A percentile compares a stretch with the other conserved stretches of the same genome.
Conservation (phyloP, 768 basidiomycete species). For the Rhizopogon vulgaris region DNA sequence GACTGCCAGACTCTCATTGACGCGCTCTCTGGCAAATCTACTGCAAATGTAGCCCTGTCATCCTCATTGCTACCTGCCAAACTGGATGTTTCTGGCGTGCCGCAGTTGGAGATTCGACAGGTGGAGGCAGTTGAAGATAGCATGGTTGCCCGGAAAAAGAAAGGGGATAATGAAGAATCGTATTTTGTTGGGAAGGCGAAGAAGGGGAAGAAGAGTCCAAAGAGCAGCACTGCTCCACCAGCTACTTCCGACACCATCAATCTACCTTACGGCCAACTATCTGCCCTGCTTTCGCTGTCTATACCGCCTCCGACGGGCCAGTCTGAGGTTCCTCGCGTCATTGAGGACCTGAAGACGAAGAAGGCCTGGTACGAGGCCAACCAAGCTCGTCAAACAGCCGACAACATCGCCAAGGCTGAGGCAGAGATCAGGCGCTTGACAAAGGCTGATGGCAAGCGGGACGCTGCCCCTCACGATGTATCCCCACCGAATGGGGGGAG, state of each 20-base stretch:
- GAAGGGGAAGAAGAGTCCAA: slow-evolving; percentile 52
- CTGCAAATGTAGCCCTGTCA: slow-evolving; percentile 37
- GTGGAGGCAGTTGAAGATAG: slow-evolving; percentile 69
- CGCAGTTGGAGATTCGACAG: slow-evolving; percentile 78
- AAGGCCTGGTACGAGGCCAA: slow-evolving; percentile 95
- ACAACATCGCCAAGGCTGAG: slow-evolving; percentile 78
- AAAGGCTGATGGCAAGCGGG: slow-evolving; percentile 27
- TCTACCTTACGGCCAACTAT: slow-evolving; percentile 78
- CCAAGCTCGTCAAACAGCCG: slow-evolving; percentile 71
- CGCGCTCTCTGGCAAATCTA: slow-evolving; percentile 65
- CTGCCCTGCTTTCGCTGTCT: slow-evolving; percentile 80
- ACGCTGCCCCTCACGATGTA: slow-evolving; percentile 14
- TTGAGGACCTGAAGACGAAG: slow-evolving; percentile 90
- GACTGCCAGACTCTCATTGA: slow-evolving; percentile 94
- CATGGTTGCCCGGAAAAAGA: slow-evolving; percentile 81
- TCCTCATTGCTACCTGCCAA: slow-evolving; percentile 35
- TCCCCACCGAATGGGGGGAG: slow-evolving; percentile 33
- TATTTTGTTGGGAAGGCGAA: slow-evolving; percentile 74
- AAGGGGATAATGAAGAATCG: slow-evolving; percentile 76
- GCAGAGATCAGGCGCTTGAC: slow-evolving; percentile 62
- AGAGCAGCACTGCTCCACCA: slow-evolving; percentile 34
- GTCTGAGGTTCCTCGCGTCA: slow-evolving; percentile 72
- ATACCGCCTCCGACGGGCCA: slow-evolving; percentile 83
- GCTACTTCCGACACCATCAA: slow-evolving; percentile 38
- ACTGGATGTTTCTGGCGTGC: slow-evolving; percentile 53